A percentile compares a stretch with the other conserved stretches of the same genome.
Conservation (phyloP, 768 basidiomycete genomes). For the Trametes elegans region DNA sequence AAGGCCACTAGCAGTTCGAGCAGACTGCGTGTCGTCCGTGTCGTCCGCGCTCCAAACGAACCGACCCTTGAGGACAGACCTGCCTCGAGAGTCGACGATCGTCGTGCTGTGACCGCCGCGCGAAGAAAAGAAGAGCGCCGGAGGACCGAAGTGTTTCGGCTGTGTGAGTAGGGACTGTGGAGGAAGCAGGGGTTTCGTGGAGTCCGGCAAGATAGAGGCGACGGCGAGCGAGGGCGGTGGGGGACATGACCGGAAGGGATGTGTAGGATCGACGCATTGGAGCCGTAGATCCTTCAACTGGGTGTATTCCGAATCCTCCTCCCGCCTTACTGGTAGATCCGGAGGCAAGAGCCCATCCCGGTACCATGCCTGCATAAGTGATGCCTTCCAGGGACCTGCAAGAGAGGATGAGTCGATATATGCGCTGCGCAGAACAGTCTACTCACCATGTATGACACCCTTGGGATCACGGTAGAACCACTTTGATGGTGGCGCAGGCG, state of each 20-base stretch:
- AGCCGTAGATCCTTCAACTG: slow-evolving; percentile 72
- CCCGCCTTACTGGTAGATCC: slow-evolving; percentile 77
- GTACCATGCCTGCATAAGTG: slow-evolving; percentile 87
- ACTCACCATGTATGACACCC: slow-evolving; percentile 71
- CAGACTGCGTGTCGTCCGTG: slow-evolving; percentile 39
- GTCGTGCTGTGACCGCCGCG: slow-evolving; percentile 89
- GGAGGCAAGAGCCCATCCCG: slow-evolving; percentile 80
- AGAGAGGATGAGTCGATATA: slow-evolving; percentile 11
- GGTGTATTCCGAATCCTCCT: slow-evolving; percentile 67
- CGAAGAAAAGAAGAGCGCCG: slow-evolving; percentile 82
- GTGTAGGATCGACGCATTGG: slow-evolving; percentile 78
- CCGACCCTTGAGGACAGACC: slow-evolving; percentile 78
- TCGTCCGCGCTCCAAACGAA: slow-evolving; percentile 79
- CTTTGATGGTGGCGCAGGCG: slow-evolving; percentile 61
- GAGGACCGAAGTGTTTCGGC: slow-evolving; percentile 81
- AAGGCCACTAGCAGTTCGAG: slow-evolving; percentile 44
- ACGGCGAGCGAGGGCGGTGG: slow-evolving; percentile 36
- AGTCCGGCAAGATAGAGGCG: slow-evolving; percentile 33
- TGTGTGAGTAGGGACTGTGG: slow-evolving; percentile 79
- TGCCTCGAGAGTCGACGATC: slow-evolving; percentile 82
- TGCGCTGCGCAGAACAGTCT: not conserved
- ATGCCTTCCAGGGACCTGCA: slow-evolving; percentile 83
- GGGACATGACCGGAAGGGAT: slow-evolving; percentile 61
- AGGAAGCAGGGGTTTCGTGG: slow-evolving; percentile 54
- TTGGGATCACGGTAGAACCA: slow-evolving; percentile 89